A percentile compares a stretch with the other conserved stretches of the same genome.
These are phyloP conservation scores for Halophytophthora polymorphica DNA, from an alignment of 352 stramenopile species.

Conservation along the genomic window DNA sequence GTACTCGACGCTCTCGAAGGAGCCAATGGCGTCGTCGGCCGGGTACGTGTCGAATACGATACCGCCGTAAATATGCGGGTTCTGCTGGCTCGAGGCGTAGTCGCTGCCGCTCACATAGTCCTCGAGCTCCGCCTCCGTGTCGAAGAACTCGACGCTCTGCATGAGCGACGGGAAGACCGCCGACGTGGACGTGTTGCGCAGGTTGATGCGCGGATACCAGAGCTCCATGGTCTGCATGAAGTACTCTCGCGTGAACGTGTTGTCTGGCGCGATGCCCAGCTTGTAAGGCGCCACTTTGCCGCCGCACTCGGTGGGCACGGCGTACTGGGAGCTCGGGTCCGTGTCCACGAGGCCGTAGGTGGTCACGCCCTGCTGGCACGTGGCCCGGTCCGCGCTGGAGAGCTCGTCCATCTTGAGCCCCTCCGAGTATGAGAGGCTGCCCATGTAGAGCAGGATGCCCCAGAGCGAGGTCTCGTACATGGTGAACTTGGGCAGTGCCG, in stretches of 20 bases:
- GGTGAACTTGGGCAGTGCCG: constrained; percentile 41
- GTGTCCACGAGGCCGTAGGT: constrained; percentile 30
- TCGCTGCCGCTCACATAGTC: constrained; percentile 40
- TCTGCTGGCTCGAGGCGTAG: constrained; percentile 36
- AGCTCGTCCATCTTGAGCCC: constrained; percentile 44
- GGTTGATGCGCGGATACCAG: constrained; percentile 54
- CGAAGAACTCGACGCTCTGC: constrained; percentile 49
- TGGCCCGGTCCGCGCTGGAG: constrained; percentile 16
- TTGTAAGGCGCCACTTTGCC: constrained; percentile 55
- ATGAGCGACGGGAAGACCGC: constrained; percentile 39
- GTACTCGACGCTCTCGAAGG: constrained; percentile 53
- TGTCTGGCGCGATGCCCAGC: constrained; percentile 49
- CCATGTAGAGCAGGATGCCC: constrained; percentile 50
- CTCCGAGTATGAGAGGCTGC: constrained; percentile 33
- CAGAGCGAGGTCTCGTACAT: constrained; percentile 52
- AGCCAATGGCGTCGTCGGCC: constrained; percentile 27
- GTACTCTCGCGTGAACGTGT: constrained; percentile 53
- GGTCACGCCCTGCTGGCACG: constrained; percentile 28
- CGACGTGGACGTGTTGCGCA: constrained; percentile 25
- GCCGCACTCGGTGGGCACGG: constrained; percentile 28
- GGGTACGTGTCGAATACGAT: constrained; percentile 56
- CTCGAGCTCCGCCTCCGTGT: constrained; percentile 30
- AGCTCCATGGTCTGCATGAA: constrained; percentile 40
- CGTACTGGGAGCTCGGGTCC: constrained; percentile 30
- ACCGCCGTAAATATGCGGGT: constrained; percentile 46